Base-by-base conservation (phyloP, 2,329 filamentous ascomycete species). In the Pyrenochaeta sp. region DNA sequence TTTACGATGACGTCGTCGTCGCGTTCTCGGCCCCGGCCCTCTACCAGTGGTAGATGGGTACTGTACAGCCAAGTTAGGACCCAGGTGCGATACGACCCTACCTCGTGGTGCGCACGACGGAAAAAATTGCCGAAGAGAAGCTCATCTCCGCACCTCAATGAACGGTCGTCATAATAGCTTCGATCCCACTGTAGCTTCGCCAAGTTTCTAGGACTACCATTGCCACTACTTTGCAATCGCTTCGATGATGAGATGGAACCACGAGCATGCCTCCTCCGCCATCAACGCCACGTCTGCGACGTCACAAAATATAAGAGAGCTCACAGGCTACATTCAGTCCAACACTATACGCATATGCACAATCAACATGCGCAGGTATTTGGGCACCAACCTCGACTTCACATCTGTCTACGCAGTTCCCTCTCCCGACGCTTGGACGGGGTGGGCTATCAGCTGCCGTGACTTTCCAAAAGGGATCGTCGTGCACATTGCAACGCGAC, bases 381-480 rank as follows among this genome's bases (percentile, higher is more conserved):
- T 13, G 36, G 3, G 13, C 36, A 39, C n/a, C 8, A 39, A 15
- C 36, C 4, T 19, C 36, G 36, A 39, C 36, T 39, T 39, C 36
- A 19, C 36, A 13, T 3, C 13, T 39, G 13, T 19, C 13, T 13
- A 39, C 15, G 36, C 36, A 39, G 36, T 13, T 39, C 36, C 36
- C 3, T 19, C 22, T 28, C 52, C 52, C 43, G 40, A 55, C 47
- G 47, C 56, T 60, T 59, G 52, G 47, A 58, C 57, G 52, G 50
- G 56, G 52, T 36, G 58, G 64, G 57, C 60, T 58, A 56, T 60
- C 50, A 63, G 32, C 69, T 70, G 72, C 53, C 57, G 72, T 75
- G 70, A 62, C 60, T 65, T 56, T 69, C 68, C 43, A 57, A 73
- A 65, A 13, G 34, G 68, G 66, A 54, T 58, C 48, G 42, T 52